Conservation (phyloP, 768 basidiomycete species). For the Pleurotus tuber-regium region DNA sequence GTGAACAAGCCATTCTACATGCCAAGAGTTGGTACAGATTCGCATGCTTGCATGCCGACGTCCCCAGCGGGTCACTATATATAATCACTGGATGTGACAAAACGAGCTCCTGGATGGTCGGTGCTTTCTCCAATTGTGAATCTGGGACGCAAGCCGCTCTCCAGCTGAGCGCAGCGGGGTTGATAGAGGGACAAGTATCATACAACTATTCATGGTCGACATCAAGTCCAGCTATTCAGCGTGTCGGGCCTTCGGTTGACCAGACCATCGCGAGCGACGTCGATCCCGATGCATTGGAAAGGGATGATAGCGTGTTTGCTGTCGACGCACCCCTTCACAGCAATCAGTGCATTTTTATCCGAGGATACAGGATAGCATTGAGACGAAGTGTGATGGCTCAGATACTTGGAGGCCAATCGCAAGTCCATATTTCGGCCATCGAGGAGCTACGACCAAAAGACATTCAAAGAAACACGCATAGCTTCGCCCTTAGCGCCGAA, state of each 20-base stretch:
- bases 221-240: neutral
- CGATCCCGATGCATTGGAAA: neutral
- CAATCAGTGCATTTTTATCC: neutral
- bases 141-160: neutral
- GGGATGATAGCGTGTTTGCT: neutral
- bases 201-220: neutral
- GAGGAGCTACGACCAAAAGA: neutral
- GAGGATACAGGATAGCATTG: neutral
- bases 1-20: slow-evolving; percentile 11
- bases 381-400: neutral
- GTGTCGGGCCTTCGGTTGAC: neutral
- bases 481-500: too few relatives aligned
- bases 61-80: slow-evolving; percentile 9
- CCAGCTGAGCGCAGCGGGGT: neutral
- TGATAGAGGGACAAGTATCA: neutral
- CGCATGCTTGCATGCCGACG: neutral
- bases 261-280: neutral
- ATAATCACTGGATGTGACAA: slow-evolving; percentile 20
- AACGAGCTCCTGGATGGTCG: slow-evolving; percentile 16
- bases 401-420: neutral
- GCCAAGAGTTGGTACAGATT: slow-evolving; percentile 14
- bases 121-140: slow-evolving; percentile 10
- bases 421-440: neutral
- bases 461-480: neutral
- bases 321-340: neutral